Base-by-base conservation (phyloP, 2,329 filamentous ascomycete species). In the Colletotrichum sp. region DNA sequence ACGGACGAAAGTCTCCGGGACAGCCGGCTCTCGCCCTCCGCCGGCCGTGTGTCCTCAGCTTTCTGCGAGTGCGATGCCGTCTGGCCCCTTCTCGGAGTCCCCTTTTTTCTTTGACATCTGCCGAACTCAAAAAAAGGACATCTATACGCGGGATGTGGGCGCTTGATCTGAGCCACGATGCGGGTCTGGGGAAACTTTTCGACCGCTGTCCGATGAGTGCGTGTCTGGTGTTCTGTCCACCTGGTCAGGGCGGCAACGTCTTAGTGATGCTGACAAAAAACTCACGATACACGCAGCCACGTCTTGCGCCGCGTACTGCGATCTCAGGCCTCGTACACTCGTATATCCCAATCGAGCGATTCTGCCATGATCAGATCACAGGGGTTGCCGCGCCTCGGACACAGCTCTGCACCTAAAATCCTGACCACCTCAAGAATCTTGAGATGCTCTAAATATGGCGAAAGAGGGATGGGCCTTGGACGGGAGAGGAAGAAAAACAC, bases 1-100 rank as follows among this genome's bases (percentile, higher is more conserved):
- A 75, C 69, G 69, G 30, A 62, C 68, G 60, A 55, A 28, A 65
- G 44, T 66, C 60, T 66, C 60, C 72, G 68, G 72, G 21, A 57
- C 16, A 57, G 28, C 69, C 63, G 72, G 67, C 28, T 24, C 16
- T 28, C 34, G 21, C 18, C 26, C 59, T 55, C 57, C 57, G 57
- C 13, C 24, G 57, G 30, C 67, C 44, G 36, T 39, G 60, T 36
- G 18, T 28, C 24, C 13, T 28, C 57, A 44, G 26, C 16, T 26
- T 49, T 57, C 21, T 70, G 16, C 36, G 21, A 49, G 15, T 70
- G 24, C 36, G 36, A 34, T 36, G 21, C 66, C 66, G 30, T 59
- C n/a, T 15, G 26, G 39, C 39, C 39, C 39, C 39, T 44, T 44
- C 39, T 44, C 39, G 39, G 8, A 44, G 39, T 63, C 28, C 44